Base-by-base conservation (phyloP, 2,329 filamentous ascomycete genomes). In the Epichloe typhina region DNA sequence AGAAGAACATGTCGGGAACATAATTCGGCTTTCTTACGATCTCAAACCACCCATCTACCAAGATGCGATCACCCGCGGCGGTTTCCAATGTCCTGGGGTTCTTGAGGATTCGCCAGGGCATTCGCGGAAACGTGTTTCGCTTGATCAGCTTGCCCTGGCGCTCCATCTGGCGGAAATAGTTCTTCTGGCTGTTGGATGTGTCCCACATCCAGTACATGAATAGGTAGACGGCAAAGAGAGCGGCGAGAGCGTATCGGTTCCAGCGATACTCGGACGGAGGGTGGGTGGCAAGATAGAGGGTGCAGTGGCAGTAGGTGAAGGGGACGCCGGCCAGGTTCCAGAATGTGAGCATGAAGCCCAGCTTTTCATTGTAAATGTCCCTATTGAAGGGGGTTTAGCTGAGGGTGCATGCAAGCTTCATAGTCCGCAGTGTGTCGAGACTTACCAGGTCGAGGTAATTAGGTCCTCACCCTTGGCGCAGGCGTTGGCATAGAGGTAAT, bases 281-380 rank as follows among this genome's bases (percentile, higher is more conserved):
- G 66, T 94, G 88, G 68, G 86, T 90, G 57, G 88, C 88, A 47
- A 95, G 77, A 70, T 86, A 95, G 60, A 95, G 81, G 46, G 86
- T 91, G 77, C 86, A 93, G 74, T 95, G 89, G 72, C 88, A 95
- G 76, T 95, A 95, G 50, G 82, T 88, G 49, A 95, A 76, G 13
- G 89, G 89, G 23, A 95, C 89, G 57, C 89, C 89, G 45, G 89
- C 88, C 65, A 95, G 74, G 69, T 95, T 95, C 89, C 89, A 95
- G 79, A 95, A 95, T 67, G 93, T 94, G 58, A 95, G 79, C 89
- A 95, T 95, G 74, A 95, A 95, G 49, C 89, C 89, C 80, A 87
- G 90, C 72, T 95, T 95, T 75, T 95, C 89, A 61, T 88, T 91
- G 74, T 94, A 95, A 84, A 95, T 95, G 62, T 95, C 89, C 67